Evolutionary conservation across 2,329 filamentous ascomycete species (phyloP), one percentile per base, ranked within the genome.

Genomic region (Nigrospora osmanthi): DNA sequence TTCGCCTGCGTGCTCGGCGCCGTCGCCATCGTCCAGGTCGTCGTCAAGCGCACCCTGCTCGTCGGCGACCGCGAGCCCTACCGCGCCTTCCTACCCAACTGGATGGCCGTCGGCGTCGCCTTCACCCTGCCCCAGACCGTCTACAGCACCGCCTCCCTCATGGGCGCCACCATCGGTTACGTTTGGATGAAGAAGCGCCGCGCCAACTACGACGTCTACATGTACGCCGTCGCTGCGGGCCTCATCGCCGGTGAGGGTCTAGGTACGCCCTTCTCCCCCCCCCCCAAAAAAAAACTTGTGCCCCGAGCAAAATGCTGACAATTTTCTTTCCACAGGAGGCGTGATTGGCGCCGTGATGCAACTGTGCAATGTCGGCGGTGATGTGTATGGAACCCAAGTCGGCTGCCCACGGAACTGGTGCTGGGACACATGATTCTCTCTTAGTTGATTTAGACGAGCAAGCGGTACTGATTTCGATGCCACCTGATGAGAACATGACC

Each of bases 211-310:
- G 78, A 81, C 48, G 65, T 77, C 33, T 80, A 76, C 53, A 75
- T 73, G 11, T 83, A 79, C 53, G 76, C 76, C 11, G 65, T 81
- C 37, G 78, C 75, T 3, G 75, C 75, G 31, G 78, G 79, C 40
- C 66, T 80, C 51, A 82, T 82, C 57, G 78, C 79, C 5, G 79
- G 79, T 7, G 79, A 83, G 62, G 79, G 79, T 45, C 73, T 42
- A 9, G 43, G 43, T 28, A 28, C 6, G 23, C 23, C 10, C 10
- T 10, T 28, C 6, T 28, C 23, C 10, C 9, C 9, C 9, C 10
- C 23, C 23, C 23, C 5, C n/a, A n/a, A n/a, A n/a, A n/a, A n/a
- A n/a, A n/a, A n/a, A n/a, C n/a, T 10, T 28, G 5, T 10, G 23
- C 23, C 23, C 2, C 23, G 23, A 28, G 23, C 23, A 6, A 10